Conservation (phyloP, 2,329 filamentous ascomycete genomes). For the Monosporascus cannonballus region DNA sequence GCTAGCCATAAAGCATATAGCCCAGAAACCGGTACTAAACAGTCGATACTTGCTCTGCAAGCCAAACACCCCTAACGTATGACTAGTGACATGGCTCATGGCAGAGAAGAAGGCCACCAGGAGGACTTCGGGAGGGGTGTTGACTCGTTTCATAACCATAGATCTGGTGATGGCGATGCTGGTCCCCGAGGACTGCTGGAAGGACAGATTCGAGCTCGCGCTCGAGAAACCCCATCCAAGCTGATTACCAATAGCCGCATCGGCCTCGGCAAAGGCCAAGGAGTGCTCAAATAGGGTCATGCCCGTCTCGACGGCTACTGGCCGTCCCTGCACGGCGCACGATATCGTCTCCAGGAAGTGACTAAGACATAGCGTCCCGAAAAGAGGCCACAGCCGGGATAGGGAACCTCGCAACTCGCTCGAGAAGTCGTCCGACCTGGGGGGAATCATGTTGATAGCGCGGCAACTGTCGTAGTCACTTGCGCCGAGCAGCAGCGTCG, state of each 20-base stretch:
- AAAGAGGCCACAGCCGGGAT: slow-evolving; percentile 68
- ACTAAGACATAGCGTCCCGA: slow-evolving; percentile 63
- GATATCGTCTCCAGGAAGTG: slow-evolving; percentile 86
- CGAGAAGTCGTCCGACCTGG: slow-evolving; percentile 41
- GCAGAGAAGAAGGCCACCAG: slow-evolving; percentile 82
- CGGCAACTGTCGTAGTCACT: slow-evolving; percentile 69
- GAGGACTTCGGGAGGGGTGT: slow-evolving; percentile 84
- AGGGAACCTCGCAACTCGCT: slow-evolving; percentile 68
- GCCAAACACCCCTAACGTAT: slow-evolving; percentile 73
- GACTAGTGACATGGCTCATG: slow-evolving; percentile 82
- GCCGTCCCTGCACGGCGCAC: slow-evolving; percentile 79
- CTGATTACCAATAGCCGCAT: slow-evolving; percentile 77
- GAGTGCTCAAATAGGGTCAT: slow-evolving; percentile 98
- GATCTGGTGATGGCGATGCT: slow-evolving; percentile 50
- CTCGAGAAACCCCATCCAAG: slow-evolving; percentile 64
- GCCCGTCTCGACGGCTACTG: slow-evolving; percentile 76
- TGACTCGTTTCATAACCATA: slow-evolving; percentile 72
- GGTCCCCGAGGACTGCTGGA: slow-evolving; percentile 31
- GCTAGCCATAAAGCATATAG: slow-evolving; percentile 78
- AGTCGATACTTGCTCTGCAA: slow-evolving; percentile 76
- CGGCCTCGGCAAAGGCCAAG: slow-evolving; percentile 90
- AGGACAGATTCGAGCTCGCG: slow-evolving; percentile 38
- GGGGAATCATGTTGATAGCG: slow-evolving; percentile 65
- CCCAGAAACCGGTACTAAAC: slow-evolving; percentile 84
- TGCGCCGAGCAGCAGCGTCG: slow-evolving; percentile 65